Evolutionary conservation across 495 filamentous ascomycete species (phyloP).

Genomic region (Hypoxylon fragiforme): DNA sequence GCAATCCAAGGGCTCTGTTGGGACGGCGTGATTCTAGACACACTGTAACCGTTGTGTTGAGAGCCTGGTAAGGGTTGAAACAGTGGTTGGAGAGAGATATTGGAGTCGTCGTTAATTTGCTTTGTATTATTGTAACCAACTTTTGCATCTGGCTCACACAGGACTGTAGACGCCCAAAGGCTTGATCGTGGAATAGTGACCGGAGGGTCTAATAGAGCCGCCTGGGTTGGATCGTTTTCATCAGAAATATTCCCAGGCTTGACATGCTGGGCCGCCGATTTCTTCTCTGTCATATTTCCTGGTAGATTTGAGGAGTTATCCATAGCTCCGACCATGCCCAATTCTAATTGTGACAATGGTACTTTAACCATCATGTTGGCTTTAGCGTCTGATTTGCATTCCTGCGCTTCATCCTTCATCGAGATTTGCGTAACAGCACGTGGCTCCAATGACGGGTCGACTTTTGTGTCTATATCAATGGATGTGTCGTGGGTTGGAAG

Average conservation of each 20-base stretch:
- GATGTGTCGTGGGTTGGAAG: background rate
- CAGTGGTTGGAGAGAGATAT: background rate
- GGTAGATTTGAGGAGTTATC: background rate
- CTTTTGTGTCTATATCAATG: background rate
- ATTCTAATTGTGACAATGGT: conserved; percentile 13
- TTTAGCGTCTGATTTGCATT: conserved; percentile 7
- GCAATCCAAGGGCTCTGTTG: conserved; percentile 37
- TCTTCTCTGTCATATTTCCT: background rate
- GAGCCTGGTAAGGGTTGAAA: background rate
- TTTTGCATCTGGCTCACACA: conserved; percentile 4
- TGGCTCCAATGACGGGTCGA: background rate
- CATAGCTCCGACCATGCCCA: background rate
- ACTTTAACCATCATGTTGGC: conserved; percentile 5
- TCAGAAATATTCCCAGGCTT: background rate
- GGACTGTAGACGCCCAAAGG: conserved; percentile 5
- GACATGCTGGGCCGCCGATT: background rate
- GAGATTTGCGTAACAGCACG: background rate
- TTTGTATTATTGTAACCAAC: conserved; percentile 13
- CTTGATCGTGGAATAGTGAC: conserved; percentile 1
- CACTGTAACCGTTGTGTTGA: background rate
- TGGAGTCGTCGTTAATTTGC: conserved; percentile 7
- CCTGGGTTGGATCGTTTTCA: background rate
- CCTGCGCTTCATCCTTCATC: background rate
- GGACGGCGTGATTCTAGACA: conserved; percentile 18
- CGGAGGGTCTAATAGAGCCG: background rate